phyloP scores from a whole-genome alignment of 306 rosid species.

The Dryas drummondii region DNA sequence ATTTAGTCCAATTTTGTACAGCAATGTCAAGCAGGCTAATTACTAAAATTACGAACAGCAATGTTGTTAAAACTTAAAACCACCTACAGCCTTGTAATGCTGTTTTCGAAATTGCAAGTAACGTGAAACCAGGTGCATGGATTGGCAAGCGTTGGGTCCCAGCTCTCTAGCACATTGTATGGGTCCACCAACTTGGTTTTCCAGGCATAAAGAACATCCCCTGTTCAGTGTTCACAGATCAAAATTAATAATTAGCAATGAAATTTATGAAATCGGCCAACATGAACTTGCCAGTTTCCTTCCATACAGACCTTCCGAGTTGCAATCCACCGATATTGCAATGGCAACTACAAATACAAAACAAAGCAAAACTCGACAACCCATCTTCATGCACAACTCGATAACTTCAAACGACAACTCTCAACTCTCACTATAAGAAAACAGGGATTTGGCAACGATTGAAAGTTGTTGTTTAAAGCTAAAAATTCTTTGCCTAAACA shows the following conservation, averaged over 20 bases:
- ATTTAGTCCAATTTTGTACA: no score
- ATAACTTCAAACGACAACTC: no score
- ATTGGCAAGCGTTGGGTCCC: conserved; percentile 27
- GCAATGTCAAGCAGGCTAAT: background rate
- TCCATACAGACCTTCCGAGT: conserved; percentile 16
- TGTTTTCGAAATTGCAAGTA: background rate
- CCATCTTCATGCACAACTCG: conserved; percentile 1
- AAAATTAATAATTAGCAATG: no score
- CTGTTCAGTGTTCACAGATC: background rate
- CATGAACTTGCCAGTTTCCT: no score
- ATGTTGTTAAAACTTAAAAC: background rate
- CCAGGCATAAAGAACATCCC: conserved; percentile 28
- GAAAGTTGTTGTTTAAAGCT: no score
- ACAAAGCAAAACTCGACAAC: conserved; percentile 9
- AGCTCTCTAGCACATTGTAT: conserved; percentile 30
- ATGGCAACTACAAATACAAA: conserved; percentile 15
- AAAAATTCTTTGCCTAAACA: no score
- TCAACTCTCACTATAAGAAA: no score
- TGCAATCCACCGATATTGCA: conserved; percentile 31
- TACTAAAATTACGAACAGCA: background rate
- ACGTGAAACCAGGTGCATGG: conserved; percentile 41
- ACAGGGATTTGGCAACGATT: no score
- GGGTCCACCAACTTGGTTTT: conserved; percentile 26
- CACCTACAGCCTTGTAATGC: conserved; percentile 29
- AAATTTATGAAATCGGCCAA: no score